Base-by-base conservation (phyloP, 2,329 filamentous ascomycete species). In the Ascomycota sp. region DNA sequence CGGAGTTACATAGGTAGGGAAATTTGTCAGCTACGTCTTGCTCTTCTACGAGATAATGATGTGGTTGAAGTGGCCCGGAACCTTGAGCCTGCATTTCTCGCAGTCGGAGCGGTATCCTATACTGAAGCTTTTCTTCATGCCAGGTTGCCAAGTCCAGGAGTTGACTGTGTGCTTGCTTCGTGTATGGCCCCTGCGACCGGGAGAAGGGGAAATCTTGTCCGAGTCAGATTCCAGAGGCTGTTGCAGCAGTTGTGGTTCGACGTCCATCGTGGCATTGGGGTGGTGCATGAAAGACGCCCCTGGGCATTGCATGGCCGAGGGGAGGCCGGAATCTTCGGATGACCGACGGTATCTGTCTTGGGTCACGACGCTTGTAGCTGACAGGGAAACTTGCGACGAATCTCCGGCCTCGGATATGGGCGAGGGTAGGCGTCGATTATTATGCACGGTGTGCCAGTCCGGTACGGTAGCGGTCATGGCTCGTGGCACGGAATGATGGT, bases 21-120 rank as follows among this genome's bases (percentile, higher is more conserved):
- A 21, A 21, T 21, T 21, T 3, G 16, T 21, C 27, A 54, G 36
- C 36, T 38, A 41, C 24, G 39, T 45, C 34, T 39, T 35, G 16
- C 47, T 45, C 24, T 45, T 40, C 59, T 69, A 72, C 32, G 67
- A 69, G 44, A 72, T 64, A 40, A 81, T 71, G 38, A 83, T 80
- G 52, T 84, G 78, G 46, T 77, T 82, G 48, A 81, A 83, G 49
- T 84, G 78, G 1, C 78, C 78, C 0, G 78, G 77, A 7, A 81
- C 74, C 48, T 73, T 77, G 48, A 68, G 62, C 31, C 65, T 66
- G 53, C 78, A 84, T 52, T 82, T 82, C 39, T 82, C 76, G 48
- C 78, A 84, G 51, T 81, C 77, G 9, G 72, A 65, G 40, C 77
- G 62, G 55, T 76, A 83, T 33, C 78, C 78, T 68, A 83, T 81